A percentile compares a stretch with the other conserved stretches of the same genome.
These are phyloP conservation scores for Podospora bellae-mahoneyi DNA, from an alignment of 495 filamentous ascomycete genomes.

Conservation along the genomic window DNA sequence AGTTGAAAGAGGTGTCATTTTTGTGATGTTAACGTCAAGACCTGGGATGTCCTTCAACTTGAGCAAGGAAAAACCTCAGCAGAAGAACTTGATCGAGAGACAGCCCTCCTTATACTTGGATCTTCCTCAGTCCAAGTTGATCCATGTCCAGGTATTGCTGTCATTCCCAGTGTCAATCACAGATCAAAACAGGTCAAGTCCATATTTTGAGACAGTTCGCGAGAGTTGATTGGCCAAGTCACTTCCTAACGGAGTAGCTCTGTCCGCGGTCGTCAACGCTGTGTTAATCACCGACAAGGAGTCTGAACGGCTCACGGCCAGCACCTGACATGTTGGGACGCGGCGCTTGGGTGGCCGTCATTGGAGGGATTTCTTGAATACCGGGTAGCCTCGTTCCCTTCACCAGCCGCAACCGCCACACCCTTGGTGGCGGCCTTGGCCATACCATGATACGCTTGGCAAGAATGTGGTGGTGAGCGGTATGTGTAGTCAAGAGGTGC, in stretches of 20 bases:
- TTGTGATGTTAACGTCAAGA: background rate
- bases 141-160: background rate
- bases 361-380: background rate
- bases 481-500: too few relatives aligned
- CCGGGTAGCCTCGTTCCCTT: background rate
- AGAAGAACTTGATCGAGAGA: background rate
- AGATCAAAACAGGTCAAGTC: background rate
- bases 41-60: background rate
- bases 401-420: background rate
- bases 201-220: background rate
- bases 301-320: background rate
- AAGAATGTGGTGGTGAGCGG: background rate
- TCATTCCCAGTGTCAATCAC: background rate
- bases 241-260: slow-evolving; percentile 13
- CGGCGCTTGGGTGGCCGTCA: background rate
- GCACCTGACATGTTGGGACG: background rate
- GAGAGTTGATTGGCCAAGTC: slow-evolving; percentile 9
- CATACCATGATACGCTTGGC: background rate
- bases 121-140: background rate
- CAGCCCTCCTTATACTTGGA: background rate
- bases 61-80: background rate
- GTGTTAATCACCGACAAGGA: background rate
- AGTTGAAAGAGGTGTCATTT: slow-evolving; percentile 7
- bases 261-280: slow-evolving; percentile 10
- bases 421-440: background rate